Base-by-base conservation (phyloP, 306 rosid genomes). In the Acacia confusa region DNA sequence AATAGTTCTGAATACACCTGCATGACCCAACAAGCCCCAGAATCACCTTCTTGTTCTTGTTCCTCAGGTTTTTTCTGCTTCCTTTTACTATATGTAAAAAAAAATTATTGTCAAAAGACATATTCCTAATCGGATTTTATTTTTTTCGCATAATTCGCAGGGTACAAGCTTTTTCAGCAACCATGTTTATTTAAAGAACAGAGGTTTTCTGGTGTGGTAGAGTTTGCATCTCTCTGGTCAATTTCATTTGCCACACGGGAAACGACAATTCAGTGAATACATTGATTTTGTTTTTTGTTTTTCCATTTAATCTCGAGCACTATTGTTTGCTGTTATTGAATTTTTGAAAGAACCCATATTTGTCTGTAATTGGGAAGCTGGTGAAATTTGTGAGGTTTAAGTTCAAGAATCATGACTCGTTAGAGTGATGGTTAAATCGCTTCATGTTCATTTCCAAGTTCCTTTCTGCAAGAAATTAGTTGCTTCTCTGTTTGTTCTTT, bases 1-100 rank as follows among this genome's bases (percentile, higher is more conserved):
- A 60, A 83, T 85, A 80, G 86, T 83, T 79, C 84, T 89, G 75
- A 92, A 90, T 78, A 74, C 94, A 3, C 87, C 86, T 12, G 65
- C 90, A 2, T 85, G 63, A 76, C 87, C 70, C 89, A 38, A 20
- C 88, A 65, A 84, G 55, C 71, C 72, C 78, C 81, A 4, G 76
- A 82, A 77, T 67, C 77, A 43, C 83, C 88, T 65, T 84, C 90
- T 6, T 84, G 66, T 79, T 85, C 87, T 77, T 83, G 48, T n/a
- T n/a, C 87, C 14, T 82, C 84, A 88, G 90, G 92, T 92, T 75
- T 30, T 32, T 7, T 72, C 22, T 9, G 25, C 20, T 15, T 63
- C 17, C 76, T 32, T 43, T 19, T 32, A 34, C 63, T 63, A 20
- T 9, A 28, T 45, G 0, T 4, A 4, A 22, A 14, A 52, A 36